Conservation (phyloP, 1,284 basidiomycete genomes). For the Schizophyllum commune region DNA sequence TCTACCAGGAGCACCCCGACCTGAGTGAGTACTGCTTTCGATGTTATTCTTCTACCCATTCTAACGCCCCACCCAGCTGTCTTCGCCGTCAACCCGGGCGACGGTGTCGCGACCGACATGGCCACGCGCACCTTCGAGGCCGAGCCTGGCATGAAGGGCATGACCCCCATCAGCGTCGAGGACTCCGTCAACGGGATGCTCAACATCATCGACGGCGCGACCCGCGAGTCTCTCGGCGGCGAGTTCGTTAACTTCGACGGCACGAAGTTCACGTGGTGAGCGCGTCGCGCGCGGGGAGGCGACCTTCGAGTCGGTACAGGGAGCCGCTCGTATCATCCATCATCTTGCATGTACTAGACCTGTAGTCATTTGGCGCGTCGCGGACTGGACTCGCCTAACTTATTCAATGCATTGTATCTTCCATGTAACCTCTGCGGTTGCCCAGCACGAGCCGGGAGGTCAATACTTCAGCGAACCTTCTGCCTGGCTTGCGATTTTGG, state of each 20-base stretch:
- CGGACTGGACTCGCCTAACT: no score
- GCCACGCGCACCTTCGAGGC: background rate
- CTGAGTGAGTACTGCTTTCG: background rate
- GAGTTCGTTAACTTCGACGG: background rate
- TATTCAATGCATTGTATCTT: no score
- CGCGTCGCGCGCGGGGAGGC: background rate
- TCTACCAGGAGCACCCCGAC: conserved; percentile 1
- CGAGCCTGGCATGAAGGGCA: background rate
- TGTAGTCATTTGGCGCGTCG: no score
- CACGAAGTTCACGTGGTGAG: background rate
- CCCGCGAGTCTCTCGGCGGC: background rate
- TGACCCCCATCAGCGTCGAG: background rate
- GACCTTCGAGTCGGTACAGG: background rate
- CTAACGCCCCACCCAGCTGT: background rate
- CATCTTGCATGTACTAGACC: background rate
- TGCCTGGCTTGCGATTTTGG: no score
- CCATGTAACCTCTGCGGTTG: no score
- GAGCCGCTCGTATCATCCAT: background rate
- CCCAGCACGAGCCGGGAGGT: no score
- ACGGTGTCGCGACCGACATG: conserved; percentile 2
- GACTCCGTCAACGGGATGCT: conserved; percentile 1
- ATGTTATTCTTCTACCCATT: background rate
- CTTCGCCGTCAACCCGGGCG: background rate
- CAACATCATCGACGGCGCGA: conserved; percentile 1
- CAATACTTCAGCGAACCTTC: no score